A percentile compares a stretch with the other conserved stretches of the same genome.
phyloP scores from a whole-genome alignment of 2,329 filamentous ascomycete genomes.

The Fusarium nelsonii region DNA sequence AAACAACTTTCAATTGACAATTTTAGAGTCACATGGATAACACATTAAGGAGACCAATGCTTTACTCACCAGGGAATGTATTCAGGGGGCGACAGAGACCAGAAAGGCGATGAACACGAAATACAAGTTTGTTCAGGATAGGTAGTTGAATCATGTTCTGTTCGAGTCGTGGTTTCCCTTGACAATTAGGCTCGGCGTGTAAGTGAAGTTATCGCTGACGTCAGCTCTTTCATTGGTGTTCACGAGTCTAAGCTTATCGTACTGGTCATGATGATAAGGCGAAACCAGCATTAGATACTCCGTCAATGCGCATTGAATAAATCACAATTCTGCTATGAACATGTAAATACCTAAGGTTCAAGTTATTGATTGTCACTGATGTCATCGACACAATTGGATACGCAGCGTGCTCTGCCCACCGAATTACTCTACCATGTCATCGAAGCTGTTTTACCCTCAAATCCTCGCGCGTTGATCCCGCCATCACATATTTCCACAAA shows the following conservation, averaged over 20 bases:
- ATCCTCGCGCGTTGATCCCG: slow-evolving; percentile 51
- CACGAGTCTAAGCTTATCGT: neutral
- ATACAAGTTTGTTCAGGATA: neutral
- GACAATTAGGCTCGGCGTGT: neutral
- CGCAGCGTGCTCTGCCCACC: slow-evolving; percentile 47
- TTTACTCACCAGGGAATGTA: neutral
- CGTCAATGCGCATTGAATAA: neutral
- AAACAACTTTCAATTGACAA: slow-evolving; percentile 10
- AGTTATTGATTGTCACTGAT: slow-evolving; percentile 23
- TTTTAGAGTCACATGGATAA: neutral
- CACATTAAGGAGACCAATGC: neutral
- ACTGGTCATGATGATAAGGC: slow-evolving; percentile 12
- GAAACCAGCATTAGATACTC: neutral
- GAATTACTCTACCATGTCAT: slow-evolving; percentile 55
- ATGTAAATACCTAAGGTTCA: slow-evolving; percentile 2
- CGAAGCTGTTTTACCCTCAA: slow-evolving; percentile 52
- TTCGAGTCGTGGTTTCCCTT: neutral
- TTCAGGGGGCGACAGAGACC: neutral
- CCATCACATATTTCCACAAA: slow-evolving; percentile 57
- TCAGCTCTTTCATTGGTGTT: slow-evolving; percentile 13
- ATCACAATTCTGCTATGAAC: neutral
- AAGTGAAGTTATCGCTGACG: slow-evolving; percentile 19
- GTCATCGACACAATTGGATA: slow-evolving; percentile 1
- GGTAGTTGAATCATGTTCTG: neutral
- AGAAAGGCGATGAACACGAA: no score